Conservation (phyloP, 176 grass and related monocot species). For the Oryza rufipogon region DNA sequence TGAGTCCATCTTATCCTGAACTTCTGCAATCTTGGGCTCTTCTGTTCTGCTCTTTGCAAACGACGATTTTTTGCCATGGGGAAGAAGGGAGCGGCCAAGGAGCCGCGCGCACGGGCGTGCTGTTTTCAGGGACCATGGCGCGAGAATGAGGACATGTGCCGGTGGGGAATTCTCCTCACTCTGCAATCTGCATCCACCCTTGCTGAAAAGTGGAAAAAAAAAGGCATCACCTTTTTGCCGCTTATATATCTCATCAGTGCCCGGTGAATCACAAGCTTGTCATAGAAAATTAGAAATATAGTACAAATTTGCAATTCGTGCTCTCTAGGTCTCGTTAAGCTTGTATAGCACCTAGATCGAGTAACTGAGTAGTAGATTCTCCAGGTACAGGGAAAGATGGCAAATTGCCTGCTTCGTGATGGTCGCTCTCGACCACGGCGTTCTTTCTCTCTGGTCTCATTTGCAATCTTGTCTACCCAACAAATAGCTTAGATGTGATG, state of each 20-base stretch:
- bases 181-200: not conserved
- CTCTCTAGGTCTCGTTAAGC: not conserved
- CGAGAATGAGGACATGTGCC: not conserved
- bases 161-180: not conserved
- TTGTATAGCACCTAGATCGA: not conserved
- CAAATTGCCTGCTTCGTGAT: not conserved
- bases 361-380: not conserved
- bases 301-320: not conserved
- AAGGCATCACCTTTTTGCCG: not conserved
- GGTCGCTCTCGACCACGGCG: not conserved
- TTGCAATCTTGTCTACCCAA: not conserved
- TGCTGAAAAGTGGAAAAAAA: not conserved
- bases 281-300: not conserved
- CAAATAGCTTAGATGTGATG: not conserved
- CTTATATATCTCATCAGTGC: not conserved
- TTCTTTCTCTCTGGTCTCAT: not conserved
- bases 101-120: not conserved
- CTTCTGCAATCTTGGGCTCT: not conserved
- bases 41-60: not conserved
- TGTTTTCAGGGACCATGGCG: not conserved
- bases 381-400: not conserved
- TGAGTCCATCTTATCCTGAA: not conserved
- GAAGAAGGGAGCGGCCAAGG: not conserved
- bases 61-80: not conserved
- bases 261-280: not conserved